A percentile compares a stretch with the other conserved stretches of the same genome.
These are phyloP conservation scores for Kondoa malvinella DNA, from an alignment of 768 basidiomycete genomes.

Conservation along the genomic window DNA sequence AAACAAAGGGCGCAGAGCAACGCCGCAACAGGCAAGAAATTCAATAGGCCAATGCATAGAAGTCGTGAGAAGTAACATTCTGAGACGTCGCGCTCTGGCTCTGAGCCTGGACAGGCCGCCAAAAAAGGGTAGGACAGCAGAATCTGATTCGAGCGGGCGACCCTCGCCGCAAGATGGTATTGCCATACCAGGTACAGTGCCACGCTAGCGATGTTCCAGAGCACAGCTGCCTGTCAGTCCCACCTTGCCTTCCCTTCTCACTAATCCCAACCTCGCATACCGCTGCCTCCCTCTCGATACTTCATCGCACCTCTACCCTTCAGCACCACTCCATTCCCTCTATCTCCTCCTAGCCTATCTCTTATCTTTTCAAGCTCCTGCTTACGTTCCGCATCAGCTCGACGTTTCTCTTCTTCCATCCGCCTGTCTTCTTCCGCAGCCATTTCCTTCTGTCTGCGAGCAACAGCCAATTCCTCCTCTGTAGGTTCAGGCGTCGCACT, in stretches of 20 bases:
- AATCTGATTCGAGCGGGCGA: too few relatives aligned
- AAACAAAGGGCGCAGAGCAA: too few relatives aligned
- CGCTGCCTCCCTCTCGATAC: slow-evolving; percentile 12
- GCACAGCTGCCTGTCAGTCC: too few relatives aligned
- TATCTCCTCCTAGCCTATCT: neutral
- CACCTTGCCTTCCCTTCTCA: too few relatives aligned
- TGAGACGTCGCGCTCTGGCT: neutral
- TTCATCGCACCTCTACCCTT: slow-evolving; percentile 24
- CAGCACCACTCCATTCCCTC: slow-evolving; percentile 14
- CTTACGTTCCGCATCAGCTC: slow-evolving; percentile 15
- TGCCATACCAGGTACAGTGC: too few relatives aligned
- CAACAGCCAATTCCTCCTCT: slow-evolving; percentile 10
- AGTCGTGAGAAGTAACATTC: too few relatives aligned
- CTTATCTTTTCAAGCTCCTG: slow-evolving; percentile 6
- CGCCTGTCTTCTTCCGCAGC: slow-evolving; percentile 6
- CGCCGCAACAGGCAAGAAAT: too few relatives aligned
- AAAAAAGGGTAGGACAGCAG: too few relatives aligned
- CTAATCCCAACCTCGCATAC: slow-evolving; percentile 23
- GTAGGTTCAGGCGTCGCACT: slow-evolving; percentile 18
- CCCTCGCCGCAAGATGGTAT: too few relatives aligned
- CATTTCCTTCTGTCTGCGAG: slow-evolving; percentile 12
- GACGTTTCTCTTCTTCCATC: slow-evolving; percentile 33
- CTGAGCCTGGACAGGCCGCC: too few relatives aligned
- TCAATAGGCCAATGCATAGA: too few relatives aligned
- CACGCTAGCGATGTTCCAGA: too few relatives aligned